Percentiles rank a stretch among this genome's conserved stretches.
These are phyloP conservation scores for Hypocreales sp. DNA, from an alignment of 2,329 filamentous ascomycete species.

Conservation along the genomic window DNA sequence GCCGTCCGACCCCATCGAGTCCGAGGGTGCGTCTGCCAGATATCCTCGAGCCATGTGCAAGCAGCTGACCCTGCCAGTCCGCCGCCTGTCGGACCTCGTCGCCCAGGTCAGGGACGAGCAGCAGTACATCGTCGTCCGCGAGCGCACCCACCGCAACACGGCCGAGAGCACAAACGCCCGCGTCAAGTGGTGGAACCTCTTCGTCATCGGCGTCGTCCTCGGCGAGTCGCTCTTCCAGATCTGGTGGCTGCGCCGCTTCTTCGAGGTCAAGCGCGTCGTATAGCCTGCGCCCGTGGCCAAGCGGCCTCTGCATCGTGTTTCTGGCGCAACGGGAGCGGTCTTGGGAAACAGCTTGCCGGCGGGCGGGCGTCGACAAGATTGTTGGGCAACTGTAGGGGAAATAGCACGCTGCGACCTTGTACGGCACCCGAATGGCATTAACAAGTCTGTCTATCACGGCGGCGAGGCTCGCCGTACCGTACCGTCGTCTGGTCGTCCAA, in stretches of 20 bases:
- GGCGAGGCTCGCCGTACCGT: no score
- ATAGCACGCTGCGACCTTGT: no score
- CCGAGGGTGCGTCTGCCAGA: slow-evolving; percentile 48
- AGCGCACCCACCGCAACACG: slow-evolving; percentile 94
- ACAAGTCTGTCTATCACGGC: no score
- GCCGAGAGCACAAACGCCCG: slow-evolving; percentile 94
- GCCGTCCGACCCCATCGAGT: slow-evolving; percentile 75
- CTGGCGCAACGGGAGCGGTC: no score
- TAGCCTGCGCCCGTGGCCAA: slow-evolving; percentile 15
- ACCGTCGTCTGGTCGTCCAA: no score
- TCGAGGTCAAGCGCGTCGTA: slow-evolving; percentile 65
- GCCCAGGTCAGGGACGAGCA: slow-evolving; percentile 95
- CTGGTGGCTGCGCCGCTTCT: slow-evolving; percentile 98
- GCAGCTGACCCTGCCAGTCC: slow-evolving; percentile 53
- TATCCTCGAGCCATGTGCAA: no score
- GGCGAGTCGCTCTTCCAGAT: slow-evolving; percentile 96
- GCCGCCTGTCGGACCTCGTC: slow-evolving; percentile 69
- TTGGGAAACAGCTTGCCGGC: no score
- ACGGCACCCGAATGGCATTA: no score
- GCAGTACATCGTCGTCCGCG: slow-evolving; percentile 86
- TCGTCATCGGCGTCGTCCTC: slow-evolving; percentile 78
- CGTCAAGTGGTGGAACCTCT: slow-evolving; percentile 99
- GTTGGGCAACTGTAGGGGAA: neutral
- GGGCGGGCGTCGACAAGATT: no score
- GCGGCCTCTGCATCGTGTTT: neutral